Evolutionary conservation across 2,329 filamentous ascomycete species (phyloP), one percentile per base, ranked within the genome.

Genomic region (Harringtonia lauricola): DNA sequence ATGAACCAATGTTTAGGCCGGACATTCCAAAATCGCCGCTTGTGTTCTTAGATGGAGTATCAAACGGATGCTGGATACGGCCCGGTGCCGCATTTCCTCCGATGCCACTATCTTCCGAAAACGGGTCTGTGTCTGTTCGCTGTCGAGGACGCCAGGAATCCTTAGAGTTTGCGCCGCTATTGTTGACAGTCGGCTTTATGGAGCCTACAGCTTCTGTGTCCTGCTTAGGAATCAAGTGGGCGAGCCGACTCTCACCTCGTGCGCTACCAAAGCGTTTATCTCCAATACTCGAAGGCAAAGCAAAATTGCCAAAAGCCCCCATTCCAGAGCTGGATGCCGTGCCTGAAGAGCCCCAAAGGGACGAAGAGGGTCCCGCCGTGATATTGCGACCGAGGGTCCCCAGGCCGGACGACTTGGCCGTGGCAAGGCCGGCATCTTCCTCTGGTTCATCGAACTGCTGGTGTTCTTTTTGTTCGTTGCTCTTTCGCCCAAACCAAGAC

Each of bases 291-390:
- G 68, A 65, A 3, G 75, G 62, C 42, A 94, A 62, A n/a, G 84
- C 81, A 61, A 96, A 96, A 55, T 81, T 92, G 12, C 90, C 90
- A 63, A 98, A 98, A 19, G 81, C 81, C 29, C 90, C 88, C 70
- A 89, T 84, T 2, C 80, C 77, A 8, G 81, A 74, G 53, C 85
- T 78, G 13, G 49, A 28, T 3, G 77, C 74, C 36, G 81, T 73
- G 40, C 72, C 54, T 8, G 62, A 52, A 17, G 60, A 52, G 22
- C 64, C 64, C 69, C 71, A 74, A 1, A 69, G 61, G 12, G 69
- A 37, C 5, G 47, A 67, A n/a, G 61, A 44, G 36, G 21, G 29
- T 6, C 45, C 41, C 8, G 65, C 63, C 26, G 74, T 77, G 50
- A 73, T 79, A 53, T 65, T 70, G 31, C 78, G 72, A 48, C 72